Percentiles rank a stretch among this genome's conserved stretches.
These are phyloP conservation scores for Candida tropicalis DNA, from an alignment of 1,139 yeast species.

Conservation along the genomic window DNA sequence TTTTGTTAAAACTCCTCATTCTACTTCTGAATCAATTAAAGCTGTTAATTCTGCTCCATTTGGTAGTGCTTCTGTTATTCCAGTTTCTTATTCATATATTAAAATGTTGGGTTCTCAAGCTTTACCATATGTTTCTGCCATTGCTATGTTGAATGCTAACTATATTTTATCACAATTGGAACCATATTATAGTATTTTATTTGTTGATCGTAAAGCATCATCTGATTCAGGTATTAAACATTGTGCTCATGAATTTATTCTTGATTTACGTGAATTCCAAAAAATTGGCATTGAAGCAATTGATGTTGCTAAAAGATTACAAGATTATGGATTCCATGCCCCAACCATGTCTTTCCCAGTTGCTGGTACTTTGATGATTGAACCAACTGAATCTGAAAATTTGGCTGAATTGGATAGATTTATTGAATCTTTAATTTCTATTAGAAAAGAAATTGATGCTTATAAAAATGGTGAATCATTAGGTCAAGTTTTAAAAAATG, in stretches of 20 bases:
- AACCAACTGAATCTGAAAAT: slow-evolving; percentile 96
- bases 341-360: slow-evolving; percentile 99
- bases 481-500: slow-evolving; percentile 78
- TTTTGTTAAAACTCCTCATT: slow-evolving; percentile 59
- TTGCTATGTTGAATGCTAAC: slow-evolving; percentile 94
- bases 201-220: slow-evolving; percentile 53
- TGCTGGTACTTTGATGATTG: slow-evolving; percentile 95
- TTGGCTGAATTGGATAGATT: slow-evolving; percentile 87
- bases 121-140: slow-evolving; percentile 78
- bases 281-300: slow-evolving; percentile 85
- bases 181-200: slow-evolving; percentile 73
- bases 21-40: slow-evolving; percentile 57
- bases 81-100: slow-evolving; percentile 93
- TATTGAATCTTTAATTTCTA: slow-evolving; percentile 82
- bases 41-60: slow-evolving; percentile 93
- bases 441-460: slow-evolving; percentile 81
- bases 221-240: slow-evolving; percentile 57
- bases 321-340: slow-evolving; percentile 98
- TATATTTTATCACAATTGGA: slow-evolving; percentile 84
- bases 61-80: slow-evolving; percentile 92
- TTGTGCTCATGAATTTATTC: slow-evolving; percentile 96
- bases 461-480: slow-evolving; percentile 65
- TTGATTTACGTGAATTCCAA: slow-evolving; percentile 88
- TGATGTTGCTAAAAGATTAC: slow-evolving; percentile 94
- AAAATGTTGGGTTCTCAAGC: slow-evolving; percentile 89